Evolutionary conservation across 1,139 yeast species (phyloP), one percentile per base, ranked within the genome.

Genomic region (Saccharomyces hybrid): DNA sequence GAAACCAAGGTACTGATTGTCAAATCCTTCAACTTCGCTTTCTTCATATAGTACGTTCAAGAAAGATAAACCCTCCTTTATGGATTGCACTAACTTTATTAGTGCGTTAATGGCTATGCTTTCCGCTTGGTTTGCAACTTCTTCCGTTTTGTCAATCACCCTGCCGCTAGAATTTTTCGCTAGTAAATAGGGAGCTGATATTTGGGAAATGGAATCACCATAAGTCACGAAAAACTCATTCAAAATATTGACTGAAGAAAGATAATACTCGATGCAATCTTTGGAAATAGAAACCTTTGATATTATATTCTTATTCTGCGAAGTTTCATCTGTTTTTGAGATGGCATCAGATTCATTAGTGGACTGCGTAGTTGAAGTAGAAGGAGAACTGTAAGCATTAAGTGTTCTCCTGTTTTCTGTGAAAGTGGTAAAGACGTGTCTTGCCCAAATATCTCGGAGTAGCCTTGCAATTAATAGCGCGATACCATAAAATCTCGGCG

Each of bases 401-500:
- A 5, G 23, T 9, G 23, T 19, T 5, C 3, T 6, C 6, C 25
- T 8, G 6, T 19, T 38, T 7, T 38, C 44, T 38, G 44, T 38
- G 4, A 38, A 38, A 38, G 44, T 38, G 7, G 75, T 75, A 64
- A 91, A 88, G 2, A 90, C 87, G 53, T 82, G 83, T 34, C 74
- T 75, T 54, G 78, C 78, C 99, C 99, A 95, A 53, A 82, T 75
- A 34, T 84, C 84, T 59, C 95, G 78, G 61, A 93, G 81, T 23
- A 90, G 72, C 64, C 99, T 80, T 0, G 96, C 79, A 41, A 90
- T 73, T 57, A 91, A 79, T 48, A 90, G 78, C 16, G 95, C 84
- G 14, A 90, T 80, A 52, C 97, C 98, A 69, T 89, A 93, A 64
- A 91, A 90, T 60, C 97, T 77, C 61, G 96, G 96, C 72, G 97